Conservation (phyloP, 129 eudicot genomes). For the Saussurea involucrata region DNA sequence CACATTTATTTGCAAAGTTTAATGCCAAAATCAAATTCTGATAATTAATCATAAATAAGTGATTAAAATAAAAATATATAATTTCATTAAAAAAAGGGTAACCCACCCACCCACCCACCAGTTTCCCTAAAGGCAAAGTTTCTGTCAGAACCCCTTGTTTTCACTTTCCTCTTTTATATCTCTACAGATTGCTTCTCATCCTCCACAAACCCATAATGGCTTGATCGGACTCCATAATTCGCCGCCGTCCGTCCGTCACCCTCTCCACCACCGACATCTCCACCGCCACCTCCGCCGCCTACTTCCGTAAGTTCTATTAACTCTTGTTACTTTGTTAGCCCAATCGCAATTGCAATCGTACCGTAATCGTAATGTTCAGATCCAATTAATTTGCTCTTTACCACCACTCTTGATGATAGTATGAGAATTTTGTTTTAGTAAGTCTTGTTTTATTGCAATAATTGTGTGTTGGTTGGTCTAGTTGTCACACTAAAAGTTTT, state of each 20-base stretch:
- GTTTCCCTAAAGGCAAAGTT: neutral
- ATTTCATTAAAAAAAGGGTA: no score
- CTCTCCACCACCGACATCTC: neutral
- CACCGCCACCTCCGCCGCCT: neutral
- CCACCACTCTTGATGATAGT: neutral
- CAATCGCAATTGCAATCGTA: conserved; percentile 4
- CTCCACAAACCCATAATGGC: conserved; percentile 6
- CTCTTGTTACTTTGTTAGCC: neutral
- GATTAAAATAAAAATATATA: no score
- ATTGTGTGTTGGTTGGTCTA: conserved; percentile 11
- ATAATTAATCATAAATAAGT: no score
- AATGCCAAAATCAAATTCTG: no score
- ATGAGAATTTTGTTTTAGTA: neutral
- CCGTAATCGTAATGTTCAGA: conserved; percentile 7
- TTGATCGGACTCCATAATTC: conserved; percentile 25
- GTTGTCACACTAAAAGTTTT: neutral
- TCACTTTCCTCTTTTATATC: conserved; percentile 15
- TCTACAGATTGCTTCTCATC: neutral
- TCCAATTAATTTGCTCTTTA: conserved; percentile 18
- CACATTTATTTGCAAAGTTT: no score
- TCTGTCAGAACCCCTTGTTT: conserved; percentile 11
- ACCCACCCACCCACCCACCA: conserved; percentile 9
- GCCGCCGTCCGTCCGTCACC: conserved; percentile 16
- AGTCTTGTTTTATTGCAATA: neutral
- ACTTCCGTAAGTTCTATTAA: conserved; percentile 14